These are phyloP conservation scores for Clitopilus passeckerianus DNA, from an alignment of 768 basidiomycete genomes.

Conservation along the genomic window DNA sequence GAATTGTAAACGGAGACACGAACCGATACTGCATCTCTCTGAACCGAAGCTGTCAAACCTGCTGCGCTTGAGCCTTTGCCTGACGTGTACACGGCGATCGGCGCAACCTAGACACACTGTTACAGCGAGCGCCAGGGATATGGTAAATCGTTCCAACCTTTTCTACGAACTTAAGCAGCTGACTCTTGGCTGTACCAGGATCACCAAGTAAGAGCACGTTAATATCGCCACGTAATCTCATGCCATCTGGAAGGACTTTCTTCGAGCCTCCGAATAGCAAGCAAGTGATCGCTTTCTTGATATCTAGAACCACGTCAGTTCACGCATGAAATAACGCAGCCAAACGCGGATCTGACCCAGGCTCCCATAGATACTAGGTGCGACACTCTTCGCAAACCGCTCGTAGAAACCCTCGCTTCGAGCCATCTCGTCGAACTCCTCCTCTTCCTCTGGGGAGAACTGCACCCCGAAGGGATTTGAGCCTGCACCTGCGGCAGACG, in stretches of 20 bases:
- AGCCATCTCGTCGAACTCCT: conserved; percentile 91
- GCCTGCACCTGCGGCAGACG: conserved; percentile 60
- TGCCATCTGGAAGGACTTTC: conserved; percentile 94
- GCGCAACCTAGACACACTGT: conserved; percentile 64
- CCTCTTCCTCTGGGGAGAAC: conserved; percentile 95
- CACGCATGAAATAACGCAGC: not conserved
- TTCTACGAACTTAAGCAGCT: conserved; percentile 97
- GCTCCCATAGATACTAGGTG: conserved; percentile 95
- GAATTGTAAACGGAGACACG: conserved; percentile 19
- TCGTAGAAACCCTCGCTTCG: conserved; percentile 89
- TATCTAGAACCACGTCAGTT: conserved; percentile 51
- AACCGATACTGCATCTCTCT: conserved; percentile 88
- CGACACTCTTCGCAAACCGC: conserved; percentile 89
- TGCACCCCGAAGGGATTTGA: conserved; percentile 84
- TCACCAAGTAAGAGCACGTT: conserved; percentile 96
- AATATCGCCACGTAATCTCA: conserved; percentile 95
- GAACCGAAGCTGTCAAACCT: conserved; percentile 96
- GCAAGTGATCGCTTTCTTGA: conserved; percentile 96
- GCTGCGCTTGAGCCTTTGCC: conserved; percentile 98
- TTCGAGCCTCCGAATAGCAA: conserved; percentile 97
- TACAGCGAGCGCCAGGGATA: not conserved
- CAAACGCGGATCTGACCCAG: conserved; percentile 49
- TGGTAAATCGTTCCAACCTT: conserved; percentile 45
- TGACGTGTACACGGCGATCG: conserved; percentile 97
- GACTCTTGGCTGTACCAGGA: conserved; percentile 97